Percentiles rank a stretch among this genome's conserved stretches.
Evolutionary conservation across 257 asterid genomes (phyloP).

Genomic region (Solanum arcanum): DNA sequence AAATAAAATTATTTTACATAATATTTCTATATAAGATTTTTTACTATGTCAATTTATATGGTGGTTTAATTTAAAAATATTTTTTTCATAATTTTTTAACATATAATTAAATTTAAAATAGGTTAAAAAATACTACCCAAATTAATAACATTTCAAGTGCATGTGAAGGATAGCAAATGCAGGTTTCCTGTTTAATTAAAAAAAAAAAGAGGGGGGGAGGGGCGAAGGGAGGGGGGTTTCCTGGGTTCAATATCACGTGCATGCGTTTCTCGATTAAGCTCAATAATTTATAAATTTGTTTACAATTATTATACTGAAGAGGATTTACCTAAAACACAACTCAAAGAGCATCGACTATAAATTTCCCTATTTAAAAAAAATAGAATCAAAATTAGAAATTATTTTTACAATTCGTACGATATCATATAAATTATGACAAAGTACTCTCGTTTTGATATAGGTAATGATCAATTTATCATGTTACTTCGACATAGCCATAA

Average conservation of each 20-base stretch:
- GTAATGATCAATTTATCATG: background rate
- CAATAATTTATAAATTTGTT: background rate
- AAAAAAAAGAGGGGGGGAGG: background rate
- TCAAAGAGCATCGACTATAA: background rate
- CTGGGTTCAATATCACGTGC: background rate
- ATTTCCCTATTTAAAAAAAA: background rate
- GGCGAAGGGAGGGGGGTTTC: background rate
- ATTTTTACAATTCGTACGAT: accelerated
- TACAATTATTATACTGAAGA: accelerated
- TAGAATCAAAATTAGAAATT: background rate
- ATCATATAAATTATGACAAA: background rate
- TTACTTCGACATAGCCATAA: background rate
- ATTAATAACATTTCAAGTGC: background rate
- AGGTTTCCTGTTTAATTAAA: background rate
- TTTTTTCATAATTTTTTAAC: background rate
- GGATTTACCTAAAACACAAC: background rate
- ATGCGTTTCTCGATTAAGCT: background rate
- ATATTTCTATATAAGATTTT: background rate
- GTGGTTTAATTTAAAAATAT: background rate
- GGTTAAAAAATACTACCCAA: background rate
- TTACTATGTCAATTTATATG: background rate
- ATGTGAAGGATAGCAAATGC: background rate
- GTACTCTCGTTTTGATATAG: background rate
- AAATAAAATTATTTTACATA: background rate
- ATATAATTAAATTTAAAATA: background rate